These are phyloP conservation scores for Salvia rosmarinus DNA, from an alignment of 257 asterid genomes.

Conservation along the genomic window DNA sequence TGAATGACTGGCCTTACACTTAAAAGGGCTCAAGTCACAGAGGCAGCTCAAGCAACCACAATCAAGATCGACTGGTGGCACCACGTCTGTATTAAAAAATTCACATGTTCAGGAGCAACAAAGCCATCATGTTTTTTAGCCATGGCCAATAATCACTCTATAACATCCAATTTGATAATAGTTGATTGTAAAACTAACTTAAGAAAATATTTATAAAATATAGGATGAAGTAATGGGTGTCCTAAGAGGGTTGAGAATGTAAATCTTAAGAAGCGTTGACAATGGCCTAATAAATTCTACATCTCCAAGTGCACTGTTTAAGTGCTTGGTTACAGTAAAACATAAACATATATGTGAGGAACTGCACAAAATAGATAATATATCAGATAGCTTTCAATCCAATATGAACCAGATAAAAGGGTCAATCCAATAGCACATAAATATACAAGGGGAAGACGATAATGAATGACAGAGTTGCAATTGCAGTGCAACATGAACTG, in stretches of 20 bases:
- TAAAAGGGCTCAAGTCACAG: not conserved
- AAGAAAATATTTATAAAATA: not conserved
- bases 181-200: not conserved
- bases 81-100: not conserved
- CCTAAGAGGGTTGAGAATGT: not conserved
- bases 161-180: not conserved
- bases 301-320: conserved; percentile 8
- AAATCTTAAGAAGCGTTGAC: not conserved
- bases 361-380: not conserved
- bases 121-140: not conserved
- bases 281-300: not conserved
- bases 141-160: not conserved
- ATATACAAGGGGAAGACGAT: not conserved
- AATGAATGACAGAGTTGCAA: conserved; percentile 5
- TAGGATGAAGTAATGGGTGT: not conserved
- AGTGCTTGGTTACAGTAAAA: not conserved
- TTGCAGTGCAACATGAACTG: conserved; percentile 5
- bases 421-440: not conserved
- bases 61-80: not conserved
- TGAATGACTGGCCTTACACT: not conserved
- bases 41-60: not conserved
- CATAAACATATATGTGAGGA: not conserved
- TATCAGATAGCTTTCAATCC: not conserved
- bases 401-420: not conserved
- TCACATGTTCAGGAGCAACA: not conserved